A percentile compares a stretch with the other conserved stretches of the same genome.
Conservation (phyloP, 352 stramenopile genomes). For the Globisporangium ultimum region DNA sequence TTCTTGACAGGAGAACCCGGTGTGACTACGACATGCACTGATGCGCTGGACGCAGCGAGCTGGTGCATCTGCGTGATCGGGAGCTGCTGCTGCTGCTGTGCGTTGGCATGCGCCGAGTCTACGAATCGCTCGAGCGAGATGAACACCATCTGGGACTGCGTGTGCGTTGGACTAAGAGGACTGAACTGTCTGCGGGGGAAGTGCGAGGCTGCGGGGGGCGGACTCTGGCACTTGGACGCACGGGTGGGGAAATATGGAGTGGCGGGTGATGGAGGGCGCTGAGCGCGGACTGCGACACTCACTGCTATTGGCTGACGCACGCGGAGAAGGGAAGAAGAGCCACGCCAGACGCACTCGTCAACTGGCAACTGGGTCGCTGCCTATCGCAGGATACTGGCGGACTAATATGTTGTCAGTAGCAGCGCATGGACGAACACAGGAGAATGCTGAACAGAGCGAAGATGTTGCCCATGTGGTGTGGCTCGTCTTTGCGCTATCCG, state of each 20-base stretch:
- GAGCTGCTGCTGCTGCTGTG: slow-evolving; percentile 9
- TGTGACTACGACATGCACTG: slow-evolving; percentile 61
- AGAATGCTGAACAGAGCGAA: too few relatives aligned
- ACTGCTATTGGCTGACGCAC: not conserved
- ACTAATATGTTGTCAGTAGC: too few relatives aligned
- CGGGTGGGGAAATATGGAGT: not conserved
- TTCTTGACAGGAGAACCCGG: slow-evolving; percentile 54
- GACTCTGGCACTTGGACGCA: too few relatives aligned
- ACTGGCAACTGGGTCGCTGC: too few relatives aligned
- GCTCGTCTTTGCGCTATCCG: too few relatives aligned
- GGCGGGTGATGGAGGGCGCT: not conserved
- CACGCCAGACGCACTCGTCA: not conserved
- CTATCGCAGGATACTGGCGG: too few relatives aligned
- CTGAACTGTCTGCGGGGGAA: too few relatives aligned
- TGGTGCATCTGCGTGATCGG: slow-evolving; percentile 12
- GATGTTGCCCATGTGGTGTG: too few relatives aligned
- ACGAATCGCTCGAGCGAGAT: slow-evolving; percentile 73
- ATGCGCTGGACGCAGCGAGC: slow-evolving; percentile 9
- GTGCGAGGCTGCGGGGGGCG: not conserved
- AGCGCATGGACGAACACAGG: too few relatives aligned
- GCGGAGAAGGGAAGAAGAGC: not conserved
- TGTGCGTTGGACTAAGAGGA: not conserved
- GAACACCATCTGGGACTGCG: slow-evolving; percentile 54
- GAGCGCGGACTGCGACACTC: not conserved
- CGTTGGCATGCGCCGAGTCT: slow-evolving; percentile 12